Conservation (phyloP, 2,329 filamentous ascomycete genomes). For the Phialophora verrucosa region DNA sequence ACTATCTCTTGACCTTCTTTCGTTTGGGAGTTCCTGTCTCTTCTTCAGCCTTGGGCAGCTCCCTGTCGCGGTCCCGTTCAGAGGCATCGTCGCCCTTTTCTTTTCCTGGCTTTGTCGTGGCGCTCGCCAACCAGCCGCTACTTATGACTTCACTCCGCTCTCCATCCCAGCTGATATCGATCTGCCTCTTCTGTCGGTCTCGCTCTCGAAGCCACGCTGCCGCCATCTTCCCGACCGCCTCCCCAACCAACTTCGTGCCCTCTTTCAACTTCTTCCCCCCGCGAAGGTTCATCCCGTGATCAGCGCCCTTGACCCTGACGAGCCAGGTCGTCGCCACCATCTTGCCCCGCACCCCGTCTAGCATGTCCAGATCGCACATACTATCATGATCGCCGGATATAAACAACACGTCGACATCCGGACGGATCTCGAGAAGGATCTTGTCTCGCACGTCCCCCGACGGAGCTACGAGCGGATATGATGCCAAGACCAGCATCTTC, state of each 20-base stretch:
- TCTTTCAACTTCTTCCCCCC: conserved; percentile 31
- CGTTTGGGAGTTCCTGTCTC: background rate
- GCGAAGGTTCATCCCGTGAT: conserved; percentile 38
- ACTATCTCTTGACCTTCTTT: background rate
- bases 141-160: background rate
- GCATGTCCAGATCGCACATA: conserved; percentile 33
- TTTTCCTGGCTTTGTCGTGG: background rate
- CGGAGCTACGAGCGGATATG: conserved; percentile 34
- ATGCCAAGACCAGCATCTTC: conserved; percentile 31
- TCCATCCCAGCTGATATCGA: conserved; percentile 26
- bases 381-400: conserved; percentile 35
- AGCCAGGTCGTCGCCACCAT: conserved; percentile 37
- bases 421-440: conserved; percentile 32
- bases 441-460: conserved; percentile 35
- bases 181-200: conserved; percentile 18
- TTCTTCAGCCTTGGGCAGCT: background rate
- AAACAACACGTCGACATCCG: conserved; percentile 34
- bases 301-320: conserved; percentile 34
- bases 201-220: conserved; percentile 21
- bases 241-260: conserved; percentile 23
- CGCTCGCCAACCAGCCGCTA: background rate
- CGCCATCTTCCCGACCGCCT: conserved; percentile 25
- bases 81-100: background rate
- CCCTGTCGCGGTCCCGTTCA: too few species aligned
- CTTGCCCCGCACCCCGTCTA: conserved; percentile 32